Percentiles rank a stretch among this genome's conserved stretches.
Evolutionary conservation across 768 basidiomycete genomes (phyloP).

Genomic region (Pleurotus salmoneostramineus): DNA sequence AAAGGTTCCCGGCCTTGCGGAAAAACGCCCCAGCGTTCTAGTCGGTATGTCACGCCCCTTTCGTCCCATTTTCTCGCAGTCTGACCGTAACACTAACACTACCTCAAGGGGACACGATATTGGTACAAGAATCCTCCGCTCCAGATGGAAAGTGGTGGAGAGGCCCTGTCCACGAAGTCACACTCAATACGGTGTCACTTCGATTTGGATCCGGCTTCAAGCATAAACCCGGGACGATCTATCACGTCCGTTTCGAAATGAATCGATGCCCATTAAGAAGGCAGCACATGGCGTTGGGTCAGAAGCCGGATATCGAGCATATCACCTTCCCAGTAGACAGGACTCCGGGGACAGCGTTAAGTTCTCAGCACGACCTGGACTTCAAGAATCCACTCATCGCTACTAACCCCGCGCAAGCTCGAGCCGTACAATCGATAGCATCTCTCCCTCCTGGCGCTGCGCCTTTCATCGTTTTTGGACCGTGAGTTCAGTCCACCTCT

Average conservation of each 20-base stretch:
- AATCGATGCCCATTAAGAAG: conserved; percentile 53
- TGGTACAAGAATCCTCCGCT: conserved; percentile 40
- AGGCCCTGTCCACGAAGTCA: conserved; percentile 54
- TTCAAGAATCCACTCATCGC: conserved; percentile 40
- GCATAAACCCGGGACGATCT: conserved; percentile 25
- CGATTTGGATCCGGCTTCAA: conserved; percentile 44
- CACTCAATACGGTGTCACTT: conserved; percentile 45
- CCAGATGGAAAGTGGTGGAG: conserved; percentile 47
- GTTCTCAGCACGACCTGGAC: conserved; percentile 15
- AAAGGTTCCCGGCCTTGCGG: conserved; percentile 47
- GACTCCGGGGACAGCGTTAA: conserved; percentile 20
- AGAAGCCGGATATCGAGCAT: conserved; percentile 37
- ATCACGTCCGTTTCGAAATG: conserved; percentile 52
- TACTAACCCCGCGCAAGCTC: conserved; percentile 41
- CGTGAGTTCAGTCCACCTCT: conserved; percentile 35
- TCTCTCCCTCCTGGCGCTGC: conserved; percentile 37
- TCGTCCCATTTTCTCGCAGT: not conserved
- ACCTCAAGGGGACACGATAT: conserved; percentile 45
- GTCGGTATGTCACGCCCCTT: conserved; percentile 34
- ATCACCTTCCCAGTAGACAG: conserved; percentile 43
- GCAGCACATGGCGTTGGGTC: conserved; percentile 56
- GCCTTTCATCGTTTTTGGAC: conserved; percentile 62
- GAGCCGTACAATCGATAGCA: conserved; percentile 45
- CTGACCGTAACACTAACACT: not conserved
- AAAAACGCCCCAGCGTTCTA: conserved; percentile 54